Percentiles rank a stretch among this genome's conserved stretches.
Conservation (phyloP, 108 stramenopile genomes). For the Cyclotella distinguenda region DNA sequence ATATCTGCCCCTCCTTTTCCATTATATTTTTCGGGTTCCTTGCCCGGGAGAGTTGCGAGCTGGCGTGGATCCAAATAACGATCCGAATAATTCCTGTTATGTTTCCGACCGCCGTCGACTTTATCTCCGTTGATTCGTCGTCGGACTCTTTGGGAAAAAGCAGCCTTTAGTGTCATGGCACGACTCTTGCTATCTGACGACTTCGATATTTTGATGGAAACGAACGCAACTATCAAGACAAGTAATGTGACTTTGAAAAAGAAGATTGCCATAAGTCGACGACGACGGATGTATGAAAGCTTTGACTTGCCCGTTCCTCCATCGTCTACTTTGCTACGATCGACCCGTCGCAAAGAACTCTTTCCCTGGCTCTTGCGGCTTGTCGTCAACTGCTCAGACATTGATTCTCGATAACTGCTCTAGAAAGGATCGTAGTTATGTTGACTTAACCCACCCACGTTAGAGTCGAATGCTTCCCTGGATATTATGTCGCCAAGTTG, state of each 20-base stretch:
- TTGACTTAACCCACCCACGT: too few relatives aligned
- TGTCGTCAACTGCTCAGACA: not conserved
- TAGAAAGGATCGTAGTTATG: too few relatives aligned
- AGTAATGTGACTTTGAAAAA: not conserved
- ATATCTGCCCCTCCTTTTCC: constrained; percentile 12
- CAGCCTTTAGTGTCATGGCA: constrained; percentile 25
- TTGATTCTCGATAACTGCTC: too few relatives aligned
- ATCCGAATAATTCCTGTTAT: constrained; percentile 6
- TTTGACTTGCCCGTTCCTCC: constrained; percentile 7
- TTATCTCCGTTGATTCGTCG: not conserved
- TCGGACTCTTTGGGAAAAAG: not conserved
- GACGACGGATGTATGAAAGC: not conserved
- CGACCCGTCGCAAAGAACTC: not conserved
- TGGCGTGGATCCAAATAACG: constrained; percentile 47
- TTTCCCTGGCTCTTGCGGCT: not conserved
- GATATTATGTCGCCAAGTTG: too few relatives aligned
- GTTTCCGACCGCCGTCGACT: not conserved
- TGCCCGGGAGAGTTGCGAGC: constrained; percentile 33
- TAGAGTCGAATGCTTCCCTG: too few relatives aligned
- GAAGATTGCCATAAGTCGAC: not conserved
- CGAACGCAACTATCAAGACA: not conserved
- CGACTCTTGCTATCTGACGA: constrained; percentile 1
- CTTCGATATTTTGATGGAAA: not conserved
- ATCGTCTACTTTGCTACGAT: constrained; percentile 4
- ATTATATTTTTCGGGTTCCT: constrained; percentile 25